A percentile compares a stretch with the other conserved stretches of the same genome.
phyloP scores from a whole-genome alignment of 1,284 basidiomycete species.

The Pterulicium gracile region DNA sequence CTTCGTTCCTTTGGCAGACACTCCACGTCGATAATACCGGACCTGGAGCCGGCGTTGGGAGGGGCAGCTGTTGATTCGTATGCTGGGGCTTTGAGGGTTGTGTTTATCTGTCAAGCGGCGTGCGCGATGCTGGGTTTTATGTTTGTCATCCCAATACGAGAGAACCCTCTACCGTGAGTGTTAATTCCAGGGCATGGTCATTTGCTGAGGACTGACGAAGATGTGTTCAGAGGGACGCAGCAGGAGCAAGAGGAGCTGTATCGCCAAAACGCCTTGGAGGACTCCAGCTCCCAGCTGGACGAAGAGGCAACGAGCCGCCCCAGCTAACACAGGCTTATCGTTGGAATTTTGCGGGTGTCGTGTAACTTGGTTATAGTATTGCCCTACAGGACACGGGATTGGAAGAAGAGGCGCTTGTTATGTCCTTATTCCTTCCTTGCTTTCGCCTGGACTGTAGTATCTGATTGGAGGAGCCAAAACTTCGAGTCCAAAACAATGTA shows the following conservation, averaged over 20 bases:
- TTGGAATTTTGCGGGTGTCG: too few relatives aligned
- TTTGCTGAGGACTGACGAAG: constrained; percentile 30
- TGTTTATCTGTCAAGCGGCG: constrained; percentile 73
- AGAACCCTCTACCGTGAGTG: constrained; percentile 44
- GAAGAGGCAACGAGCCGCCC: constrained; percentile 11
- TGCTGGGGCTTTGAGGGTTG: constrained; percentile 69
- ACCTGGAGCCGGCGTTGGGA: constrained; percentile 49
- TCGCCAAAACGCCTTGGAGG: constrained; percentile 22
- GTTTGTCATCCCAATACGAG: constrained; percentile 63
- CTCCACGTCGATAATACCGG: constrained; percentile 70
- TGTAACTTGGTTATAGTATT: too few relatives aligned
- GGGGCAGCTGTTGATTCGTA: constrained; percentile 77
- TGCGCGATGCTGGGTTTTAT: constrained; percentile 52
- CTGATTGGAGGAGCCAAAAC: too few relatives aligned
- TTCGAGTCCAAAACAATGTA: too few relatives aligned
- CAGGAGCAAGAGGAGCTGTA: constrained; percentile 50
- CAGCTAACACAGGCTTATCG: too few relatives aligned
- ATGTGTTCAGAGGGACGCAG: constrained; percentile 38
- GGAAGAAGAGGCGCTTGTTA: too few relatives aligned
- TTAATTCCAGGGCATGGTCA: background rate
- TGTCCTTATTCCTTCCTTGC: too few relatives aligned
- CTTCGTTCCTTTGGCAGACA: constrained; percentile 53
- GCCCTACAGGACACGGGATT: too few relatives aligned
- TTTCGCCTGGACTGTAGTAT: too few relatives aligned
- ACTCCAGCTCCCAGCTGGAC: constrained; percentile 15